Base-by-base conservation (phyloP, 140 eudicot genomes). In the Bidens hawaiensis region DNA sequence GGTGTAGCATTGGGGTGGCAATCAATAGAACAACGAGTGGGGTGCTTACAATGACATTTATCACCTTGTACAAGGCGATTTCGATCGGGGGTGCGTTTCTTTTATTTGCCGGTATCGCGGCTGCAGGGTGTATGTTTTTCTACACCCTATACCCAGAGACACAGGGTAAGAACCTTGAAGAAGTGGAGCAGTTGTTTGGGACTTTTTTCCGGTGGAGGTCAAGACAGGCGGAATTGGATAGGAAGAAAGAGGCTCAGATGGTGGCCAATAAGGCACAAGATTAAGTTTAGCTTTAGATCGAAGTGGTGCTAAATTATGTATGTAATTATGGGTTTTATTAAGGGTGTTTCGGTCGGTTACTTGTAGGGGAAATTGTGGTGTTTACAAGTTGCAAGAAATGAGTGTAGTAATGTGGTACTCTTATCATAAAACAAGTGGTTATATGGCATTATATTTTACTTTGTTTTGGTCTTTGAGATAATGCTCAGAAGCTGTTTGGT, bases 1-100 rank as follows among this genome's bases (percentile, higher is more conserved):
- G 96, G 2, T 76, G 86, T 34, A 62, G 83, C 13, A 61, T 84
- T 51, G 87, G 76, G 0, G 94, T 38, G 45, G 45, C 45, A 11
- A 15, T 38, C n/a, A 38, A 38, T 15, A 38, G 45, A 15, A 38
- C 45, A 1, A 38, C 45, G 13, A 38, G 45, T 38, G 45, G 45
- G 0, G 45, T 38, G 45, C 15, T 38, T 15, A 10, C 45, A 1
- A 38, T 38, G 45, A 10, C 45, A 38, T 38, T 38, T 38, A 38
- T 38, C 13, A 10, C 45, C 45, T 4, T 38, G 15, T 38, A 11
- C 13, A 2, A 38, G 45, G 45, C 45, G 45, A 11, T 38, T 12
- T 10, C 45, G 15, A 38, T 11, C 4, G 45, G 45, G 0, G 45
- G 45, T 38, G 45, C 45, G 1, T 38, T 38, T 15, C 13, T 38